A percentile compares a stretch with the other conserved stretches of the same genome.
Evolutionary conservation across 2,329 filamentous ascomycete species (phyloP).

Genomic region (Calcarisporium arbuscula): DNA sequence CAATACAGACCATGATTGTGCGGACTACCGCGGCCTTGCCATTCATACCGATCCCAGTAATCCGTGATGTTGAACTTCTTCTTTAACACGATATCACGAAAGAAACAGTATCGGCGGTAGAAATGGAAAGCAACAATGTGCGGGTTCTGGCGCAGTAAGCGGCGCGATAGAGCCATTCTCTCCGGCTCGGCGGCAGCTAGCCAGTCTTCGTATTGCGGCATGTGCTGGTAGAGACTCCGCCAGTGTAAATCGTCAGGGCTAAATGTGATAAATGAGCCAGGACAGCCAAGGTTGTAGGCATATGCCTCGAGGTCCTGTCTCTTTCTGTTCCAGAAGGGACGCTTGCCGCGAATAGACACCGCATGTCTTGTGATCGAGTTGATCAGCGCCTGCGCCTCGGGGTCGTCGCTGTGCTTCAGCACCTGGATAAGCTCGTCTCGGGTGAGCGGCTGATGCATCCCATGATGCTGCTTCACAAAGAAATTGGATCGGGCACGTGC

Average conservation of each 20-base stretch:
- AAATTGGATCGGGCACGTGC: conserved; percentile 1
- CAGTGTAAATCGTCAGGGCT: too few species aligned
- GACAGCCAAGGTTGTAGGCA: conserved; percentile 6
- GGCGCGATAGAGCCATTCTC: conserved; percentile 4
- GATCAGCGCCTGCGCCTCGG: conserved; percentile 5
- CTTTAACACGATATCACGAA: conserved; percentile 3
- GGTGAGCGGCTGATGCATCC: neutral
- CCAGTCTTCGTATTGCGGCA: conserved; percentile 6
- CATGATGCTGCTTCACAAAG: conserved; percentile 7
- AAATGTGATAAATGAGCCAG: conserved; percentile 1
- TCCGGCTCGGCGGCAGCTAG: conserved; percentile 2
- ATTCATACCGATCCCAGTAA: conserved; percentile 8
- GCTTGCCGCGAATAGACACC: conserved; percentile 1
- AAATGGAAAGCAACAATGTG: conserved; percentile 7
- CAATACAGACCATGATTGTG: conserved; percentile 7
- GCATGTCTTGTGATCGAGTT: conserved; percentile 3
- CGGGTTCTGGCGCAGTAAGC: conserved; percentile 6
- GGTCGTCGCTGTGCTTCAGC: conserved; percentile 3
- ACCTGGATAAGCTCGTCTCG: conserved; percentile 4
- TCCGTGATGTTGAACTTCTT: conserved; percentile 7
- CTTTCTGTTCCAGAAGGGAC: conserved; percentile 2
- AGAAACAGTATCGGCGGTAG: conserved; percentile 3
- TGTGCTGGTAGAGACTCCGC: conserved; percentile 5
- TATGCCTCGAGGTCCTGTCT: conserved; percentile 4
- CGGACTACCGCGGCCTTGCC: conserved; percentile 7